Evolutionary conservation across 148 eudicot species (phyloP), one percentile per base, ranked within the genome.

Genomic region (Persicaria maculosa): DNA sequence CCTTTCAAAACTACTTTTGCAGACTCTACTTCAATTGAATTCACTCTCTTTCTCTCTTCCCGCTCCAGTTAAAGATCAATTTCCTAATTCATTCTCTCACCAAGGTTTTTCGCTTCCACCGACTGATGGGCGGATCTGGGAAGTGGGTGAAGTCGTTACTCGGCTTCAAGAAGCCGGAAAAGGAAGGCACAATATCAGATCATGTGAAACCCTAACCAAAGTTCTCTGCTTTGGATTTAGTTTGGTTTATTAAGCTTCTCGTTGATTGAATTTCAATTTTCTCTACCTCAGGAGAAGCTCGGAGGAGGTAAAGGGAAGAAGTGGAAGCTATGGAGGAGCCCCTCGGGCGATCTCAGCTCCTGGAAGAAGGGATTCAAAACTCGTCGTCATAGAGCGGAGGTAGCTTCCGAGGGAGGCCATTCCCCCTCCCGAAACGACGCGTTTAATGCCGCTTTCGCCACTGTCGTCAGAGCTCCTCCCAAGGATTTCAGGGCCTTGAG

Each of bases 281-380:
- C 1, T 7, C 20, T 9, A 8, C 40, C 46, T 40, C 74, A 91
- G 97, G 95, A 87, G 47, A 93, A 88, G 75, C 25, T 50, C 16
- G 89, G 86, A 44, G 80, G 67, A 68, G 90, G 73, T 25, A 91
- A 86, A 81, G 79, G 86, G 68, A 92, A 84, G 81, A 95, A 86
- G 73, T 95, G 99, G 97, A 95, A 83, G 85, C 64, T 95, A 75
- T 95, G 97, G 97, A 92, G 94, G 79, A 87, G 89, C 77, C 68
- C 89, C 72, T 91, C 97, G 16, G 97, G 91, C 22, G 97, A 94
- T 76, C 53, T 88, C 69, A 81, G 83, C 69, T 68, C 83, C 5
- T 95, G 93, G 92, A 92, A 90, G 89, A 92, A 92, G 76, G 89
- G 87, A 0, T 86, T 91, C 54, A 89, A 85, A 69, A 85, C 86